Conservation (phyloP, 768 basidiomycete species). For the Podaxis rugospora region DNA sequence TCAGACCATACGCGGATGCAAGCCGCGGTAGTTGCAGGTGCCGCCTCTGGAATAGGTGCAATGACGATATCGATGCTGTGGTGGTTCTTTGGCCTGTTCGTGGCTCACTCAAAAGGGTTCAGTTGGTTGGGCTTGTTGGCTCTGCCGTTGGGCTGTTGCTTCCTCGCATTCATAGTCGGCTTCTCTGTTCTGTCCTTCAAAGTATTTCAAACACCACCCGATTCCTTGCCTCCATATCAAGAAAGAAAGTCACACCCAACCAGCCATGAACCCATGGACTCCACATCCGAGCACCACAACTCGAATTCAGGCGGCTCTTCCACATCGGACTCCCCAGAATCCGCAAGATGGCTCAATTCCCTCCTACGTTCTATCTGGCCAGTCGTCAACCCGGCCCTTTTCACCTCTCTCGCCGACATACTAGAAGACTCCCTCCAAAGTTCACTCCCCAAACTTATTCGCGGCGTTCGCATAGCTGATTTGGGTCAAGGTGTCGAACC, state of each 20-base stretch:
- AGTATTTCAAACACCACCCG: constrained; percentile 11
- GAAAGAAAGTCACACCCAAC: not conserved
- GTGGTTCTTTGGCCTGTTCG: constrained; percentile 17
- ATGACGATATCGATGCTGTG: constrained; percentile 20
- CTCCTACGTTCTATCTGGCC: constrained; percentile 66
- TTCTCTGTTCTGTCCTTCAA: constrained; percentile 21
- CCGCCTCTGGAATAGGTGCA: constrained; percentile 23
- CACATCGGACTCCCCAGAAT: constrained; percentile 5
- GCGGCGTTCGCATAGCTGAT: constrained; percentile 68
- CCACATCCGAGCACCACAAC: no score
- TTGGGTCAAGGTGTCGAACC: constrained; percentile 67
- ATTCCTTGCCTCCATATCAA: not conserved
- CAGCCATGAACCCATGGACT: not conserved
- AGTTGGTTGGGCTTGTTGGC: constrained; percentile 20
- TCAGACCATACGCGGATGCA: constrained; percentile 25
- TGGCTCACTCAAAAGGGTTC: constrained; percentile 12
- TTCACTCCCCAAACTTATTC: constrained; percentile 43
- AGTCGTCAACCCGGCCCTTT: constrained; percentile 66
- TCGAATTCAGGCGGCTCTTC: not conserved
- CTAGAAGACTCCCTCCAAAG: constrained; percentile 57
- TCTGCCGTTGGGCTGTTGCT: constrained; percentile 19
- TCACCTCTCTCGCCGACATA: constrained; percentile 55
- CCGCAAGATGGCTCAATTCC: constrained; percentile 59
- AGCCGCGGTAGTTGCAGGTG: constrained; percentile 26
- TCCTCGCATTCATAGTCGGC: constrained; percentile 24